Conservation (phyloP, 495 filamentous ascomycete genomes). For the Chaetomium cochliodes region DNA sequence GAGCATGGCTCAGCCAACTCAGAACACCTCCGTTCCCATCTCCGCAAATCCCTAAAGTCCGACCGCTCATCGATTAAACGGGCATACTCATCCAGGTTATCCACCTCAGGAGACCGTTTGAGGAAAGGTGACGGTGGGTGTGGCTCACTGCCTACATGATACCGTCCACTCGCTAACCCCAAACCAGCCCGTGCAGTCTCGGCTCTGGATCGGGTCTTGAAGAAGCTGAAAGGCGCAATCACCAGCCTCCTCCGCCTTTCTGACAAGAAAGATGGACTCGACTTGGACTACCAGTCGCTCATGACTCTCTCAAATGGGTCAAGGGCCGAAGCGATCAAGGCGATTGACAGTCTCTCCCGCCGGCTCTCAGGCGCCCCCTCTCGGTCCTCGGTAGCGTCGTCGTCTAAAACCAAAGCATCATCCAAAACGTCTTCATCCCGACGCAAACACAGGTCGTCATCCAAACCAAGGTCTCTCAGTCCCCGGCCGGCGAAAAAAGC, state of each 20-base stretch:
- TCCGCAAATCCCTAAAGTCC: conserved; percentile 34
- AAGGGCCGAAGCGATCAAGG: conserved; percentile 34
- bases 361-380: conserved; percentile 30
- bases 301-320: conserved; percentile 40
- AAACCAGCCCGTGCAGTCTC: conserved; percentile 32
- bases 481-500: conserved; percentile 1
- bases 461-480: neutral
- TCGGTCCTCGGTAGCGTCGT: conserved; percentile 23
- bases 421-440: conserved; percentile 21
- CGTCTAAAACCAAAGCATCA: conserved; percentile 18
- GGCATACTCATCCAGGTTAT: conserved; percentile 32
- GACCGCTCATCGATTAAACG: conserved; percentile 36
- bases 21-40: conserved; percentile 38
- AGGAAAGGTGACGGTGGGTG: conserved; percentile 38
- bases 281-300: conserved; percentile 39
- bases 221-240: conserved; percentile 32
- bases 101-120: conserved; percentile 29
- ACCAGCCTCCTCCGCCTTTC: conserved; percentile 30
- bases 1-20: conserved; percentile 29
- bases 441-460: conserved; percentile 13
- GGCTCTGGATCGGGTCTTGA: conserved; percentile 33
- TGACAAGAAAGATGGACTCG: conserved; percentile 24
- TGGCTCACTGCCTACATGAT: neutral
- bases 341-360: conserved; percentile 38
- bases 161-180: conserved; percentile 8